Percentiles rank a stretch among this genome's conserved stretches.
Evolutionary conservation across 306 rosid genomes (phyloP).

Genomic region (Carpinus fangiana): DNA sequence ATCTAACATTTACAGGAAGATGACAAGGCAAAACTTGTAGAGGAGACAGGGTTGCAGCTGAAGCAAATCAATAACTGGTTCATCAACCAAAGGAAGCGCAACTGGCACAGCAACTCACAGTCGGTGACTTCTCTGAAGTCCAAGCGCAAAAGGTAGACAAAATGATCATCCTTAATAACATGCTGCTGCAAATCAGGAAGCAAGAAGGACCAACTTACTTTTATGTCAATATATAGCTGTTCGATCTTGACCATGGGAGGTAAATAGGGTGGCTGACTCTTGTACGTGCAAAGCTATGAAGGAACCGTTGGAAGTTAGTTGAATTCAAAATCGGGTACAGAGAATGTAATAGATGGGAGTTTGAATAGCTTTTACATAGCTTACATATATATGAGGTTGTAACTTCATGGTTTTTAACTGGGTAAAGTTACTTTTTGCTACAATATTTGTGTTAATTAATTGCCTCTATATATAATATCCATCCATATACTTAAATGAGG

Average conservation of each 20-base stretch:
- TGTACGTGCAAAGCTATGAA: constrained; percentile 10
- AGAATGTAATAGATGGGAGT: neutral
- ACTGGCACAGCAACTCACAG: constrained; percentile 97
- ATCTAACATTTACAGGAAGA: constrained; percentile 63
- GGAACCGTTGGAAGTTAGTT: neutral
- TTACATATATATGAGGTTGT: neutral
- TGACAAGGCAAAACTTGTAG: constrained; percentile 97
- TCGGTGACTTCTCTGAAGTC: constrained; percentile 92
- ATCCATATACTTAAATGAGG: neutral
- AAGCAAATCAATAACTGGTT: constrained; percentile 99
- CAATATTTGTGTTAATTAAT: neutral
- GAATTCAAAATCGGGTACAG: neutral
- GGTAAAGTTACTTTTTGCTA: neutral
- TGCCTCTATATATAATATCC: neutral
- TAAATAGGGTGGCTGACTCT: constrained; percentile 1
- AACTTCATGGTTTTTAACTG: constrained; percentile 7
- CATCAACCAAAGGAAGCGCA: constrained; percentile 96
- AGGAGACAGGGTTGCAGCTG: constrained; percentile 98
- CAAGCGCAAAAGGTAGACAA: constrained; percentile 84
- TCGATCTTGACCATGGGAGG: neutral
- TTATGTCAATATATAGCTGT: constrained; percentile 24
- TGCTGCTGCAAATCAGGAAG: constrained; percentile 7
- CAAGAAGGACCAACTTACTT: constrained; percentile 30
- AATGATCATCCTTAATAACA: neutral
- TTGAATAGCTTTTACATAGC: neutral